Conservation (phyloP, 495 filamentous ascomycete species). For the Penicillium arizonense region DNA sequence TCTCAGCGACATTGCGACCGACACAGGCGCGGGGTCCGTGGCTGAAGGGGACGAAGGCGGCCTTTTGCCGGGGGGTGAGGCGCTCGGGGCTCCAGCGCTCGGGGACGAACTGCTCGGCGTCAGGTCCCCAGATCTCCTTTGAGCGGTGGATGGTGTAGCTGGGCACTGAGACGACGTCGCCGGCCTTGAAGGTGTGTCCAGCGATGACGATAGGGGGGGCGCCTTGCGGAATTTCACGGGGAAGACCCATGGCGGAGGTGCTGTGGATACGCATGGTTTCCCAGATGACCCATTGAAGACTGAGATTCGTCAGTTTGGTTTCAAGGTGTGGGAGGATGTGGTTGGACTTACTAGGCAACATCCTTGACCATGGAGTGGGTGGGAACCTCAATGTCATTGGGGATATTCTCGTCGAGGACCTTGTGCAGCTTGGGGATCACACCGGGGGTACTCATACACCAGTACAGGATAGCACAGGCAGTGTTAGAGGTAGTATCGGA, state of each 20-base stretch:
- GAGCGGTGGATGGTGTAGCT: slow-evolving; percentile 87
- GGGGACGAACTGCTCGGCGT: slow-evolving; percentile 76
- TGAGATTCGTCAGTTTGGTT: slow-evolving; percentile 1
- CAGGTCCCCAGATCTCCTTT: slow-evolving; percentile 75
- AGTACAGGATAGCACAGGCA: slow-evolving; percentile 80
- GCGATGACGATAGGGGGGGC: slow-evolving; percentile 52
- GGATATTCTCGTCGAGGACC: slow-evolving; percentile 69
- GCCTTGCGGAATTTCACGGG: slow-evolving; percentile 69
- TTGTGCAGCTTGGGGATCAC: slow-evolving; percentile 69
- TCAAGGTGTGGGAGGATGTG: background rate
- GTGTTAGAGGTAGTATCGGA: slow-evolving; percentile 91
- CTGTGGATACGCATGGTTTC: slow-evolving; percentile 90
- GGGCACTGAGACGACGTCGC: slow-evolving; percentile 79
- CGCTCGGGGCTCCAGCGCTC: slow-evolving; percentile 65
- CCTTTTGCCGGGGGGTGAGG: slow-evolving; percentile 65
- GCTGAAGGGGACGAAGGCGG: slow-evolving; percentile 83
- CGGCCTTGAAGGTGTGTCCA: slow-evolving; percentile 66
- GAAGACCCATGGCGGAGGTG: slow-evolving; percentile 85
- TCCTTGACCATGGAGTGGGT: slow-evolving; percentile 70
- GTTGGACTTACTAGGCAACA: slow-evolving; percentile 60
- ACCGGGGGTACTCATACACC: slow-evolving; percentile 65
- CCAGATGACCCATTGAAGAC: slow-evolving; percentile 74
- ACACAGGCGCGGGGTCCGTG: slow-evolving; percentile 81
- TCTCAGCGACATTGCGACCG: slow-evolving; percentile 85
- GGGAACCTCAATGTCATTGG: slow-evolving; percentile 60